Evolutionary conservation across 805 yeast genomes (phyloP), one percentile per base, ranked within the genome.

Genomic region (Scheffersomyces spartinae): DNA sequence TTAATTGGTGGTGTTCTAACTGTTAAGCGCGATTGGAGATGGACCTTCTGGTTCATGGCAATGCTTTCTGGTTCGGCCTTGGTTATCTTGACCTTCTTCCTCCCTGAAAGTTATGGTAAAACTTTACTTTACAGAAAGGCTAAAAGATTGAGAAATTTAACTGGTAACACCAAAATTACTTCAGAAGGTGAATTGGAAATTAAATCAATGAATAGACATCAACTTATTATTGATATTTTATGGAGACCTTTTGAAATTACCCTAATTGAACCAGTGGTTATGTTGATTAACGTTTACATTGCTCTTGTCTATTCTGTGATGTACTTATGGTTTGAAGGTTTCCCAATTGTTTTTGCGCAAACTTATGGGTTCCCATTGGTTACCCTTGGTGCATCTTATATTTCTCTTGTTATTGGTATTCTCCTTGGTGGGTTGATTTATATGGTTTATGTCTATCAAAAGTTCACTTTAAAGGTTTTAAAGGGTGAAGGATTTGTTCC

Each of bases 261-360:
- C n/a, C 17, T 62, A 13, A 34, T 43, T 25, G 81, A 74, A 42
- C 81, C 80, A 0, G 68, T 68, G 14, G 64, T 73, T n/a, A 30
- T 72, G 11, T 52, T 71, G 16, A 61, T 71, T 31, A 61, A 72
- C 38, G 12, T 63, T 15, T 71, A 71, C 42, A 49, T 66, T 34
- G 69, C 74, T 0, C 37, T 72, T 26, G 52, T 61, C 5, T 74
- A 73, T 43, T 67, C 75, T 15, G 45, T 64, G 16, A 35, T 68
- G 33, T 74, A 70, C 42, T 43, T 71, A 13, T 73, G 68, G 55
- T 69, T 73, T 37, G 80, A 74, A 45, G 72, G 71, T 4, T 70
- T 69, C 47, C 81, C 82, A 7, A 52, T 72, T 18, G 71, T 68
- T 3, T 74, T 64, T 33, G 28, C 33, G 6, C 65, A 56, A 3